These are phyloP conservation scores for Neurospora sp. DNA, from an alignment of 2,329 filamentous ascomycete species.

Conservation along the genomic window DNA sequence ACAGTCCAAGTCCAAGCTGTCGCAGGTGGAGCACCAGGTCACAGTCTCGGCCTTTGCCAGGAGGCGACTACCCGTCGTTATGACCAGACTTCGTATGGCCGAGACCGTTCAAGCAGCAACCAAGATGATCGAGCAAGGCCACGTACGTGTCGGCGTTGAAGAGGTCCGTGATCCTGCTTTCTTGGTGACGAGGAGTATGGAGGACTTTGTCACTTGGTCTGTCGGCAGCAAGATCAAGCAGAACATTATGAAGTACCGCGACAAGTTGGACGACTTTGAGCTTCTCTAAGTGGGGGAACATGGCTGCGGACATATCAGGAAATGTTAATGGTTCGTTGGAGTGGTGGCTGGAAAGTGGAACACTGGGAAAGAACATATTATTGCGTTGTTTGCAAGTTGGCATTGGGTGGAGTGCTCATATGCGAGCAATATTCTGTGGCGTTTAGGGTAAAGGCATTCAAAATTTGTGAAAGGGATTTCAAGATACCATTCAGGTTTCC, in stretches of 20 bases:
- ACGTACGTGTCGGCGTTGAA: conserved; percentile 84
- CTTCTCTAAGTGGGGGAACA: conserved; percentile 47
- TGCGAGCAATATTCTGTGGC: background rate
- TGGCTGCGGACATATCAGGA: background rate
- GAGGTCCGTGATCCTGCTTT: conserved; percentile 85
- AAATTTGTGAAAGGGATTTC: background rate
- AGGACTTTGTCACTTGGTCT: conserved; percentile 95
- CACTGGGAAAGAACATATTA: background rate
- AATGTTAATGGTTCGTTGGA: background rate
- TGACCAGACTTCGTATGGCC: conserved; percentile 71
- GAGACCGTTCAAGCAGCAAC: conserved; percentile 78
- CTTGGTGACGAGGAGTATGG: conserved; percentile 78
- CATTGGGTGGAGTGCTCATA: background rate
- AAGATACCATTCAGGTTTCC: background rate
- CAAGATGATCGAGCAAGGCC: conserved; percentile 87
- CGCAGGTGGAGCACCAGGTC: conserved; percentile 76
- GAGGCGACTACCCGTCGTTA: conserved; percentile 75
- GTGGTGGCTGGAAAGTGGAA: background rate
- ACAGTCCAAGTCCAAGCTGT: conserved; percentile 60
- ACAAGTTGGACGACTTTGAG: conserved; percentile 94
- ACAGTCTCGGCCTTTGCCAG: conserved; percentile 86
- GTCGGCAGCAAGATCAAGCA: conserved; percentile 95
- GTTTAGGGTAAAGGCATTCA: background rate
- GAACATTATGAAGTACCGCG: conserved; percentile 88
- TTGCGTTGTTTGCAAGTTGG: background rate